Conservation (phyloP, 306 rosid genomes). For the Lupinus albus region DNA sequence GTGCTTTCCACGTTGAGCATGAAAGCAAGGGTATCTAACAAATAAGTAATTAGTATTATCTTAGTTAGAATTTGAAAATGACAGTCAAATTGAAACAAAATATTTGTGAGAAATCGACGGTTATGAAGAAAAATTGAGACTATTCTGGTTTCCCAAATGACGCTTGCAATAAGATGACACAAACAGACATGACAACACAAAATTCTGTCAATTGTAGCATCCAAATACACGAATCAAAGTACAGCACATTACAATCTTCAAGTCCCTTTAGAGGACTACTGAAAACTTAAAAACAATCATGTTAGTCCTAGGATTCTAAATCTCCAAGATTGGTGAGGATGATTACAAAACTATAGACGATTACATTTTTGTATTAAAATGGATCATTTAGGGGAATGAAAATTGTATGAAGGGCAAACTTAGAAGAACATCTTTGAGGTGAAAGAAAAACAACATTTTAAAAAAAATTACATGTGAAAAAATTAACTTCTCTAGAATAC, state of each 20-base stretch:
- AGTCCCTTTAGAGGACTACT: not conserved
- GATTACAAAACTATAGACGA: not conserved
- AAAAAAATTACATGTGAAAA: not conserved
- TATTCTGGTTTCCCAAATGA: not conserved
- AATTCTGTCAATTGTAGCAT: not conserved
- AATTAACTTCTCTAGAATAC: too few relatives aligned
- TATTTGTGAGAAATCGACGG: not conserved
- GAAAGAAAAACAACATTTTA: too few relatives aligned
- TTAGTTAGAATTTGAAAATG: too few relatives aligned
- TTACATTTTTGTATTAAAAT: not conserved
- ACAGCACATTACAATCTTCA: not conserved
- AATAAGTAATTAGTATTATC: too few relatives aligned
- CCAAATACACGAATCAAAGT: not conserved
- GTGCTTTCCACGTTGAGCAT: too few relatives aligned
- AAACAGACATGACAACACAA: conserved; percentile 12
- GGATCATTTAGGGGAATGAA: too few relatives aligned
- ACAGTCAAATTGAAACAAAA: too few relatives aligned
- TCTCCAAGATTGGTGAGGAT: not conserved
- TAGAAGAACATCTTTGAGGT: not conserved
- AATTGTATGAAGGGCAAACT: too few relatives aligned
- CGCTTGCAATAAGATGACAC: not conserved
- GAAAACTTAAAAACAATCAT: not conserved
- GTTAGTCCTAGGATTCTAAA: not conserved
- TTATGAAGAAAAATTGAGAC: too few relatives aligned
- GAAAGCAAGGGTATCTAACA: too few relatives aligned